Base-by-base conservation (phyloP, 1,139 yeast species). In the Candida sp. region DNA sequence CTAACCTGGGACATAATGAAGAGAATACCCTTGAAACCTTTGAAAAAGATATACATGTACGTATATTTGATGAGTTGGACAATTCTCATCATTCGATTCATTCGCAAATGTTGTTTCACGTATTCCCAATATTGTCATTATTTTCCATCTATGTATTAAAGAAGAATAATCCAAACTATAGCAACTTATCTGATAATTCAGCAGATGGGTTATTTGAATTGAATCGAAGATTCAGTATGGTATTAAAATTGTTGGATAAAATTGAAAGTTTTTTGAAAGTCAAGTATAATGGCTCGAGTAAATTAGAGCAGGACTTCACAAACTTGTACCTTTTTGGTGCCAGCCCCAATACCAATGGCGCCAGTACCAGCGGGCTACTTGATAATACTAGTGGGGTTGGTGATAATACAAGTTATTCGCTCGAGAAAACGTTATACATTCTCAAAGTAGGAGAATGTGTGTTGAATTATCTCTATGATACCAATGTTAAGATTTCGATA, bases 401-500 rank as follows among this genome's bases (percentile, higher is more conserved):
- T 21, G 36, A 39, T 27, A 15, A 32, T 11, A 48, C 49, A 38
- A 46, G 43, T 32, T 53, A 54, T 40, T 49, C 58, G 22, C 49
- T 64, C 43, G 64, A 61, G 39, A 64, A 66, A 45, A 58, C 70
- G 4, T 52, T 74, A 40, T 79, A 79, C 52, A 68, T 80, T 35
- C 63, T 82, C 44, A 77, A 77, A 53, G 67, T 81, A 52, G 85
- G 85, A 23, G 84, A 82, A 48, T 71, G 77, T 49, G 63, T 79
- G 9, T 71, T 81, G 58, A 71, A 71, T 43, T 73, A 72, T 50
- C 64, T 80, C 40, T 79, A 75, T 55, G 83, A 79, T 46, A 66
- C 72, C 40, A 77, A 77, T 50, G 69, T 78, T 56, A 78, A 78
- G 51, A 80, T 81, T 48, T 71, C 77, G 40, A 76, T 79, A 33